Conservation (phyloP, 2,329 filamentous ascomycete genomes). For the Akanthomyces dipterigenus region DNA sequence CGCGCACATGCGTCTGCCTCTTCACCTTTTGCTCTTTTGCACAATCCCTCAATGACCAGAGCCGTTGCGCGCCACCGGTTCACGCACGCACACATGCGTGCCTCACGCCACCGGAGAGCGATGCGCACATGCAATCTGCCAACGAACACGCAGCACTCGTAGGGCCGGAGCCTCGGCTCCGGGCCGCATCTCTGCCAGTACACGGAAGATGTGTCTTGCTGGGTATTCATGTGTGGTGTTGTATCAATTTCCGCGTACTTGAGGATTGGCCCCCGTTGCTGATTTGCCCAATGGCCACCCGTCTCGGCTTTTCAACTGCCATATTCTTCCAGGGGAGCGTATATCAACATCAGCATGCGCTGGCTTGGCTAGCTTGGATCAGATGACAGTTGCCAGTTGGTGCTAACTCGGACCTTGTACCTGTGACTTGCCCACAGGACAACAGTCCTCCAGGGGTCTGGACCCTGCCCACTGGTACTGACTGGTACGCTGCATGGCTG, state of each 20-base stretch:
- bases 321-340: no score
- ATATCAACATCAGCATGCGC: no score
- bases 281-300: background rate
- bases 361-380: no score
- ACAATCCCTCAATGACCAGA: background rate
- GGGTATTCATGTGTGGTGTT: background rate
- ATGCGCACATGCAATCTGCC: background rate
- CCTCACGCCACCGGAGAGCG: background rate
- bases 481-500: no score
- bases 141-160: background rate
- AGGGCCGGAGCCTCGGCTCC: background rate
- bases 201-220: no score
- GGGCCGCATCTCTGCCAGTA: no score
- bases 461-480: no score
- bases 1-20: no score
- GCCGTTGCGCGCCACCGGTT: background rate
- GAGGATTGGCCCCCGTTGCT: background rate
- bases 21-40: no score
- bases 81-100: background rate
- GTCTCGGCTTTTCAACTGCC: background rate
- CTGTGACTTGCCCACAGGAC: background rate
- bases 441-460: background rate
- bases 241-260: background rate
- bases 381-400: no score
- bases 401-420: no score